phyloP scores from a whole-genome alignment of 192 early-diverging fungal genomes.

The Podochytrium sp. region DNA sequence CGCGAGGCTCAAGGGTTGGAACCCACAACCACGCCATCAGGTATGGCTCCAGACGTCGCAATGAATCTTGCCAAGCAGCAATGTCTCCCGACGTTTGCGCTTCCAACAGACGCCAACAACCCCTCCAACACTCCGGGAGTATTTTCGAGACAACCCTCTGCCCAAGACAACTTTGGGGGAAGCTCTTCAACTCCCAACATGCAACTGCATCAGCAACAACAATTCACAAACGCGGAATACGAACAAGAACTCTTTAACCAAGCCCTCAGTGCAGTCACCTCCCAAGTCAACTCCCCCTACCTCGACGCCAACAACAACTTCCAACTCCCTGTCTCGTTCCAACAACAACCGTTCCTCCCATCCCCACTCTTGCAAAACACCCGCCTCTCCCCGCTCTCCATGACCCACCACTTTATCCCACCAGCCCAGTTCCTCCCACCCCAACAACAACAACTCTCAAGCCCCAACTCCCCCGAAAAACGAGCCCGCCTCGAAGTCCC shows the following conservation, averaged over 20 bases:
- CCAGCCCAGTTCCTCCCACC: neutral
- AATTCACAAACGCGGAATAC: conserved; percentile 2
- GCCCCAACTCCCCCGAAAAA: conserved; percentile 9
- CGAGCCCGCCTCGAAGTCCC: neutral
- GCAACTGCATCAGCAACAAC: neutral
- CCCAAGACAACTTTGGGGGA: conserved; percentile 35
- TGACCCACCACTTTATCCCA: conserved; percentile 14
- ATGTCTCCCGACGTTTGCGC: conserved; percentile 70
- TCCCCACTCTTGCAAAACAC: neutral
- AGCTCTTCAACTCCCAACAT: no score
- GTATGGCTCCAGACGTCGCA: conserved; percentile 38
- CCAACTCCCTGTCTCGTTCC: neutral
- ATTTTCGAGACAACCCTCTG: conserved; percentile 42
- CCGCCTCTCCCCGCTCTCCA: neutral
- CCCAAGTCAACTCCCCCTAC: conserved; percentile 1
- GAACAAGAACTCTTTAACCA: conserved; percentile 5
- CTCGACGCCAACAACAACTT: neutral
- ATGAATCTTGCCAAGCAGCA: conserved; percentile 55
- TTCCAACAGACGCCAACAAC: conserved; percentile 63
- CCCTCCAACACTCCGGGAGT: conserved; percentile 44
- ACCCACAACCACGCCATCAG: conserved; percentile 74
- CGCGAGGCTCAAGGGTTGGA: conserved; percentile 85
- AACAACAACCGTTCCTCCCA: neutral
- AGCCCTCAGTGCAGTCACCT: neutral
- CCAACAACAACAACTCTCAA: neutral